Conservation (phyloP, 768 basidiomycete species). For the Dentipellis sp. region DNA sequence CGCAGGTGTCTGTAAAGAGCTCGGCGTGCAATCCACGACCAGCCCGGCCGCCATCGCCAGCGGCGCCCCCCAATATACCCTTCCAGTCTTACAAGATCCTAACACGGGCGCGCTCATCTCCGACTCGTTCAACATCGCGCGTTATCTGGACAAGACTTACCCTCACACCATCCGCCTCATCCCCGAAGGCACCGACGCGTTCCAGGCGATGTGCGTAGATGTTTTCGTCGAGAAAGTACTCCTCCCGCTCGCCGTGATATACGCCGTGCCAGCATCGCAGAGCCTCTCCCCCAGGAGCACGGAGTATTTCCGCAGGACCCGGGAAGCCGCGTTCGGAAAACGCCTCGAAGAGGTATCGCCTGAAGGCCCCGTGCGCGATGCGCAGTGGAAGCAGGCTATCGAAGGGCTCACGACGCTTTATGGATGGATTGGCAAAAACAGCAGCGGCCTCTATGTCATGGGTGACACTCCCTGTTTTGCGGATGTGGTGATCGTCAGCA, state of each 20-base stretch:
- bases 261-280: not conserved
- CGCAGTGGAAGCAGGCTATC: not conserved
- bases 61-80: constrained; percentile 7
- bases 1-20: not conserved
- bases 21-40: not conserved
- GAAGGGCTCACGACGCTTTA: not conserved
- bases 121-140: constrained; percentile 12
- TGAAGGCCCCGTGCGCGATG: not conserved
- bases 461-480: constrained; percentile 2
- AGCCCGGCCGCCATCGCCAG: not conserved
- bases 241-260: not conserved
- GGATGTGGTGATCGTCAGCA: constrained; percentile 5
- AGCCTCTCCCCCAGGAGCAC: not conserved
- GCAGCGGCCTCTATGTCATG: not conserved
- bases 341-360: not conserved
- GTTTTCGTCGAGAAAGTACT: not conserved
- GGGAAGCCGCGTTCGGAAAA: constrained; percentile 3
- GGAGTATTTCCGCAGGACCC: constrained; percentile 6
- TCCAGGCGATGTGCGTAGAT: constrained; percentile 2
- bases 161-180: constrained; percentile 6
- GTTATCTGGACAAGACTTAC: constrained; percentile 14
- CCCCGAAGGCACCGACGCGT: constrained; percentile 1
- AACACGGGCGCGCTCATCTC: constrained; percentile 7
- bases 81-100: constrained; percentile 12
- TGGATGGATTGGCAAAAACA: not conserved